These are phyloP conservation scores for Fraxinus platypoda DNA, from an alignment of 305 asterid species.

Conservation along the genomic window DNA sequence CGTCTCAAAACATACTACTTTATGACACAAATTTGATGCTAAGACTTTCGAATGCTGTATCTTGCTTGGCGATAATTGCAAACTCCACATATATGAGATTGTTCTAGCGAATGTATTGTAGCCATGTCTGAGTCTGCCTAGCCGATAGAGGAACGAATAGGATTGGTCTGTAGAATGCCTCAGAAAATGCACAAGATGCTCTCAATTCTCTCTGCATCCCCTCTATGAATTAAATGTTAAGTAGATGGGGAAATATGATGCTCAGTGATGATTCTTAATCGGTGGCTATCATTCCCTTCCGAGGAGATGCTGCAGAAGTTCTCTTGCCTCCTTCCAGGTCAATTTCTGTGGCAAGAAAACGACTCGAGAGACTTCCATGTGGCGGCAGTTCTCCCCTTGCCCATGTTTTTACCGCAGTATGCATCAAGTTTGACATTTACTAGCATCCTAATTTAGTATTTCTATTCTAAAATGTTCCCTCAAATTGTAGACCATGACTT, in stretches of 20 bases:
- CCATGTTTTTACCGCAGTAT: conserved; percentile 94
- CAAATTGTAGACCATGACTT: background rate
- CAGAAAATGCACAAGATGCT: background rate
- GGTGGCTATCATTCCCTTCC: too few relatives aligned
- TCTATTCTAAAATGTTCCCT: background rate
- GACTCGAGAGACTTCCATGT: conserved; percentile 98
- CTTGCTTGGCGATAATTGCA: background rate
- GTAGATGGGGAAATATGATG: too few relatives aligned
- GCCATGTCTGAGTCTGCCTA: too few relatives aligned
- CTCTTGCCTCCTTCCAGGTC: conserved; percentile 97
- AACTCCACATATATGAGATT: too few relatives aligned
- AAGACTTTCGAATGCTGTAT: background rate
- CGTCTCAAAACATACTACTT: background rate
- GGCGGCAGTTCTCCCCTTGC: conserved; percentile 99
- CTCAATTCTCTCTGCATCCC: background rate
- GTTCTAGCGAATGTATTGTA: too few relatives aligned
- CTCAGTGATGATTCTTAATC: too few relatives aligned
- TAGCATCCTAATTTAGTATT: background rate
- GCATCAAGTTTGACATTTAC: conserved; percentile 12
- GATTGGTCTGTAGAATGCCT: too few relatives aligned
- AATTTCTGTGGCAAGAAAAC: conserved; percentile 94
- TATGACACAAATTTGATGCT: background rate
- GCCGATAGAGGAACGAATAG: too few relatives aligned
- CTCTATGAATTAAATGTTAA: too few relatives aligned
- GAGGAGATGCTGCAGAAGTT: conserved; percentile 97